Evolutionary conservation across 306 rosid genomes (phyloP).

Genomic region (Geum urbanum): DNA sequence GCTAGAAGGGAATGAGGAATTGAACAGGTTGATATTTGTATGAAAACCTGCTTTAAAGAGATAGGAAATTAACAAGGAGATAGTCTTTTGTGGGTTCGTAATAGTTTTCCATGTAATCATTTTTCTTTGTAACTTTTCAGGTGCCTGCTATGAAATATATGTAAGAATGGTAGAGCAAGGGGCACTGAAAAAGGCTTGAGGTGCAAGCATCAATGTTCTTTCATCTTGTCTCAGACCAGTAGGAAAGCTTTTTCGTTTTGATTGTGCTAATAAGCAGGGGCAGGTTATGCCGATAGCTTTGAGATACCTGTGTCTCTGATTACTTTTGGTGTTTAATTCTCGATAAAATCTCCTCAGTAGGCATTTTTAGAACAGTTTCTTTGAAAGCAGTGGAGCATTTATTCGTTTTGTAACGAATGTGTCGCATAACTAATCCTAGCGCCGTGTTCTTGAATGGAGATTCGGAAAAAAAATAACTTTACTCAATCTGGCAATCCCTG

Average conservation of each 20-base stretch:
- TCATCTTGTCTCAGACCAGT: constrained; percentile 18
- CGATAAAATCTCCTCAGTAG: constrained; percentile 19
- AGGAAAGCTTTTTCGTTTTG: not conserved
- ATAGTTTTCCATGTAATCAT: constrained; percentile 18
- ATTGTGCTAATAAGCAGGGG: constrained; percentile 29
- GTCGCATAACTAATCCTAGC: not conserved
- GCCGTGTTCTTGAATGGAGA: not conserved
- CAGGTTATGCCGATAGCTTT: constrained; percentile 4
- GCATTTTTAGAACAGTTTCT: not conserved
- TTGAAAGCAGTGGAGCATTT: not conserved
- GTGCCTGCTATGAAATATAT: constrained; percentile 76
- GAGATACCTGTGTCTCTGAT: constrained; percentile 3
- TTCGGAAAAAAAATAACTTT: not conserved
- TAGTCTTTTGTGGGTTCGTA: not conserved
- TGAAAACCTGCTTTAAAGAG: not conserved
- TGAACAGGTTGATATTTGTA: not conserved
- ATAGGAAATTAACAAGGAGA: not conserved
- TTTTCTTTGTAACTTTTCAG: constrained; percentile 38
- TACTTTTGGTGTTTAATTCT: constrained; percentile 11
- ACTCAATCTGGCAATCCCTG: not conserved
- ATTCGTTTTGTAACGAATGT: not conserved
- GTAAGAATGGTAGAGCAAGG: constrained; percentile 50
- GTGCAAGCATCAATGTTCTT: constrained; percentile 27
- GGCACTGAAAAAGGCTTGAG: constrained; percentile 31
- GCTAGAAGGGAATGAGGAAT: not conserved